Evolutionary conservation across 257 asterid species (phyloP).

Genomic region (Solanum lignicaule): DNA sequence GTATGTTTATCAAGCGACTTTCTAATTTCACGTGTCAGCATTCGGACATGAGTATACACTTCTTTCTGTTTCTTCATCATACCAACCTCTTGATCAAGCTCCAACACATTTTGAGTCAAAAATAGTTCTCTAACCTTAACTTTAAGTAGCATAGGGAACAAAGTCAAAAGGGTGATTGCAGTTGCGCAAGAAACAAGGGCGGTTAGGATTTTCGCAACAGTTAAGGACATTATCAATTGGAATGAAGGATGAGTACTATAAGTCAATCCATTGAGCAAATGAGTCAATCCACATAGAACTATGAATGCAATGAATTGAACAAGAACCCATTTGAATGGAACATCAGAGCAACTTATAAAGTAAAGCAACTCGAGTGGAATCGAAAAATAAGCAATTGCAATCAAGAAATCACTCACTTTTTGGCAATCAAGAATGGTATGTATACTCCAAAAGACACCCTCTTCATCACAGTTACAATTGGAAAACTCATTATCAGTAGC

Average conservation of each 20-base stretch:
- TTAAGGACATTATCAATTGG: slow-evolving; percentile 29
- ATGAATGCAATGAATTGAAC: slow-evolving; percentile 36
- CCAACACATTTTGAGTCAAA: slow-evolving; percentile 30
- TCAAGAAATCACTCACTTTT: slow-evolving; percentile 35
- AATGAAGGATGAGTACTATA: slow-evolving; percentile 26
- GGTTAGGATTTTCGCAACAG: slow-evolving; percentile 27
- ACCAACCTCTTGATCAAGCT: slow-evolving; percentile 36
- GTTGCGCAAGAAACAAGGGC: slow-evolving; percentile 41
- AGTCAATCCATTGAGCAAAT: slow-evolving; percentile 32
- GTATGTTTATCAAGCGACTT: slow-evolving; percentile 37
- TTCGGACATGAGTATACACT: slow-evolving; percentile 31
- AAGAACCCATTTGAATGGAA: slow-evolving; percentile 43
- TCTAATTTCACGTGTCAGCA: slow-evolving; percentile 33
- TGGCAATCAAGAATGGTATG: slow-evolving; percentile 20
- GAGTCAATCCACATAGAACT: slow-evolving; percentile 37
- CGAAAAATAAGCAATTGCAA: slow-evolving; percentile 38
- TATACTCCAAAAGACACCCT: slow-evolving; percentile 22
- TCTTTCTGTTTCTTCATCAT: slow-evolving; percentile 35
- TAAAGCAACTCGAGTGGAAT: slow-evolving; percentile 32
- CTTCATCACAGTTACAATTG: slow-evolving; percentile 26
- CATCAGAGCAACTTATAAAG: slow-evolving; percentile 28
- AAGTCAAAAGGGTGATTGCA: slow-evolving; percentile 29
- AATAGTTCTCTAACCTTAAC: slow-evolving; percentile 35
- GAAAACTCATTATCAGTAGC: slow-evolving; percentile 11
- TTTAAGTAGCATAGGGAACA: slow-evolving; percentile 30